These are phyloP conservation scores for Oryza meyeriana DNA, from an alignment of 176 grass and related monocot genomes.

Conservation along the genomic window DNA sequence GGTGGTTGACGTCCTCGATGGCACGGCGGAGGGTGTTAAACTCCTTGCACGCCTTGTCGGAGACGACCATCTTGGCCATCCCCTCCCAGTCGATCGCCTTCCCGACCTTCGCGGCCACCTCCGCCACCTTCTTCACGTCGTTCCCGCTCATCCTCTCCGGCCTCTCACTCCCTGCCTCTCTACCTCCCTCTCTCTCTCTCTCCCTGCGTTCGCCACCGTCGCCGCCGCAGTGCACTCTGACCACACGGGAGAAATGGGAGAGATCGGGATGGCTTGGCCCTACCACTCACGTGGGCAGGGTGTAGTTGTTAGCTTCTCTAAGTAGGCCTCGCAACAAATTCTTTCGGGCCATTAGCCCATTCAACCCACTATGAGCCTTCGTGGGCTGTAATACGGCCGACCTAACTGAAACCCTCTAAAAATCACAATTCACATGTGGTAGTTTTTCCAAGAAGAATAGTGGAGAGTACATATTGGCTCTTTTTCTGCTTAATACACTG, in stretches of 20 bases:
- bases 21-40: conserved; percentile 69
- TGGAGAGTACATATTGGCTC: too few species aligned
- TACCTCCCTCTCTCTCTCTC: background rate
- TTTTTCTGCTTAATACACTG: too few species aligned
- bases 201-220: conserved; percentile 21
- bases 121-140: conserved; percentile 66
- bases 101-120: conserved; percentile 55
- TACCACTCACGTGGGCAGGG: background rate
- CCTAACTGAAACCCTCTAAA: too few species aligned
- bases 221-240: conserved; percentile 11
- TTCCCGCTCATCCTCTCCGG: conserved; percentile 66
- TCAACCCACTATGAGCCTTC: background rate
- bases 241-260: background rate
- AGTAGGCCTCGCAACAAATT: background rate
- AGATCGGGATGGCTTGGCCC: background rate
- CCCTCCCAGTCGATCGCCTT: conserved; percentile 82
- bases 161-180: background rate
- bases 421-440: too few species aligned
- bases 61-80: conserved; percentile 69
- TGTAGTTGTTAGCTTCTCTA: background rate
- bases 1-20: conserved; percentile 84
- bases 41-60: conserved; percentile 78
- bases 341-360: background rate
- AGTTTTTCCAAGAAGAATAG: too few species aligned
- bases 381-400: background rate